Conservation (phyloP, 352 stramenopile species). For the Phytophthora cactorum region DNA sequence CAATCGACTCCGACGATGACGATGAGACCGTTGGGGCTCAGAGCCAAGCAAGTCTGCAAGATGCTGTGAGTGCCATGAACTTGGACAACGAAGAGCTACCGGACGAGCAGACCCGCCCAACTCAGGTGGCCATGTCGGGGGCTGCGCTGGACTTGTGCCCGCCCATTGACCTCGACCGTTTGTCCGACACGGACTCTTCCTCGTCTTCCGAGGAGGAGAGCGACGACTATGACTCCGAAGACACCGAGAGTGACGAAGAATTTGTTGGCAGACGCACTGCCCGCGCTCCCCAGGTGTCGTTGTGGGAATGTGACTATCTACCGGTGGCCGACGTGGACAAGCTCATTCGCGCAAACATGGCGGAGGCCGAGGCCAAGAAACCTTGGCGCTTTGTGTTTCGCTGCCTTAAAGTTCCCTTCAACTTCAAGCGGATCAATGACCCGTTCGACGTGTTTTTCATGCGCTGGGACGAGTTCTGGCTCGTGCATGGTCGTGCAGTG, state of each 20-base stretch:
- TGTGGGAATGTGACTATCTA: slow-evolving; percentile 16
- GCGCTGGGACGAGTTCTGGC: slow-evolving; percentile 62
- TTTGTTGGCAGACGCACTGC: background rate
- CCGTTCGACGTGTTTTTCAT: slow-evolving; percentile 52
- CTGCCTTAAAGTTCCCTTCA: slow-evolving; percentile 49
- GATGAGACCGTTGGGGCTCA: background rate
- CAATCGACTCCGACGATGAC: slow-evolving; percentile 9
- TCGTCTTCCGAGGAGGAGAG: slow-evolving; percentile 7
- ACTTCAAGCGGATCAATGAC: slow-evolving; percentile 29
- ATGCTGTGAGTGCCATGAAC: slow-evolving; percentile 1
- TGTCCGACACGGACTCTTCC: slow-evolving; percentile 12
- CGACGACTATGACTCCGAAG: background rate
- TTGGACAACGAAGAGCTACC: slow-evolving; percentile 17
- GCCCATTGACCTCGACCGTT: background rate
- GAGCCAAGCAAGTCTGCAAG: background rate
- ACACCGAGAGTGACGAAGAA: slow-evolving; percentile 11
- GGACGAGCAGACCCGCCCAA: background rate
- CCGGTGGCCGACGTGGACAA: slow-evolving; percentile 24
- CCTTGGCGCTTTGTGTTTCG: slow-evolving; percentile 56
- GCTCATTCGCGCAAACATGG: slow-evolving; percentile 33
- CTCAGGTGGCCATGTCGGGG: background rate
- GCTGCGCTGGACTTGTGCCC: slow-evolving; percentile 20
- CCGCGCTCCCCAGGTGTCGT: background rate
- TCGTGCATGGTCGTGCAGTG: slow-evolving; percentile 42
- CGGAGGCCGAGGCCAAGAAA: slow-evolving; percentile 37